Evolutionary conservation across 257 asterid genomes (phyloP).

Genomic region (Rehmannia glutinosa): DNA sequence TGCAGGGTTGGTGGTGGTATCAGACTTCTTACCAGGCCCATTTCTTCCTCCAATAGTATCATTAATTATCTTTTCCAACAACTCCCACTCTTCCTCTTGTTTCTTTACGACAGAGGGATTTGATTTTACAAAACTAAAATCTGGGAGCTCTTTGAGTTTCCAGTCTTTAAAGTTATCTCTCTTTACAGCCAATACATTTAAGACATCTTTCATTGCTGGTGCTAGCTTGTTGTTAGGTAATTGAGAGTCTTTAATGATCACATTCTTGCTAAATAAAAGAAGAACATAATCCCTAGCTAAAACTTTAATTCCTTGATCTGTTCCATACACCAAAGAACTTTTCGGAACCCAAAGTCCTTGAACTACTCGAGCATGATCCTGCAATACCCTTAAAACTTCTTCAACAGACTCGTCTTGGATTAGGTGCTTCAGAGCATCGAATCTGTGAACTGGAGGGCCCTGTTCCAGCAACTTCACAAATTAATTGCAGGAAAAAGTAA

Average conservation of each 20-base stretch:
- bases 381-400: slow-evolving; percentile 56
- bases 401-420: slow-evolving; percentile 64
- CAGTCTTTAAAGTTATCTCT: slow-evolving; percentile 55
- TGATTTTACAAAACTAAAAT: slow-evolving; percentile 45
- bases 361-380: slow-evolving; percentile 60
- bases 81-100: slow-evolving; percentile 53
- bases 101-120: slow-evolving; percentile 49
- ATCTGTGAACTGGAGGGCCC: slow-evolving; percentile 76
- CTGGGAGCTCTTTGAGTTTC: slow-evolving; percentile 75
- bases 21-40: slow-evolving; percentile 30
- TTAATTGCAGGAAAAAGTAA: slow-evolving; percentile 17
- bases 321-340: slow-evolving; percentile 43
- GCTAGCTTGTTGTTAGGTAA: slow-evolving; percentile 21
- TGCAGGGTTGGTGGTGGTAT: slow-evolving; percentile 20
- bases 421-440: slow-evolving; percentile 64
- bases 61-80: slow-evolving; percentile 33
- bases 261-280: slow-evolving; percentile 53
- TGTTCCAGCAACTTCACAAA: slow-evolving; percentile 32
- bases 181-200: slow-evolving; percentile 51
- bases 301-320: slow-evolving; percentile 29
- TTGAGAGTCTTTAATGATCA: slow-evolving; percentile 26
- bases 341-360: slow-evolving; percentile 92
- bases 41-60: slow-evolving; percentile 17
- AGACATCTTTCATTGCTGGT: slow-evolving; percentile 39
- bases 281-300: slow-evolving; percentile 63